Evolutionary conservation across 306 rosid genomes (phyloP).

Genomic region (Cucumis hystrix): DNA sequence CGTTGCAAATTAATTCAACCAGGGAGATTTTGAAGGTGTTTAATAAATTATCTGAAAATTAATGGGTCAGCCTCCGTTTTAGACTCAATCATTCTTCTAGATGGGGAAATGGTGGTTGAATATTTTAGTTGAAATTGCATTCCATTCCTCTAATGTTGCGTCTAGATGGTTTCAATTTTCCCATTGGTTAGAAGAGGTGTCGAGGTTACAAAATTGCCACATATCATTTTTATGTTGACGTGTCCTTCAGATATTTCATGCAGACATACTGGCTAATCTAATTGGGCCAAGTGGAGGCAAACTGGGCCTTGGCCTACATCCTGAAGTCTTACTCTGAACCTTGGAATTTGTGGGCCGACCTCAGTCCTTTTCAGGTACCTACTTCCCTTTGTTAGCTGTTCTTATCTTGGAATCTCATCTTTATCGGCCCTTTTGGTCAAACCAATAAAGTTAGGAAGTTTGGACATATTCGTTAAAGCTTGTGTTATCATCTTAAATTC

Average conservation of each 20-base stretch:
- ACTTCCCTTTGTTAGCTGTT: not conserved
- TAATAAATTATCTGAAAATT: not conserved
- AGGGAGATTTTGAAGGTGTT: not conserved
- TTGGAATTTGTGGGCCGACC: not conserved
- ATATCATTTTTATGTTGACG: not conserved
- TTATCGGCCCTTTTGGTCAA: not conserved
- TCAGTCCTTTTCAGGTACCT: not conserved
- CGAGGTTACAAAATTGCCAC: not conserved
- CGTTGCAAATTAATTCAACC: not conserved
- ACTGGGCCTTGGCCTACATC: not conserved
- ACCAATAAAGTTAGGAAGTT: not conserved
- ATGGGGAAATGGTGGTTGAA: not conserved
- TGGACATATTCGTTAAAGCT: not conserved
- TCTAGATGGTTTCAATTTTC: not conserved
- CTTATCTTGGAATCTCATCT: not conserved
- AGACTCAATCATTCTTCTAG: not conserved
- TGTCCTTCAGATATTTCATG: not conserved
- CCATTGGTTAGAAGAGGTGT: not conserved
- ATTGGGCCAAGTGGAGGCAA: not conserved
- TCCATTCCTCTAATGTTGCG: not conserved
- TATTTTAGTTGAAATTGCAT: not conserved
- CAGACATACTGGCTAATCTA: not conserved
- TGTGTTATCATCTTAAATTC: too few relatives aligned
- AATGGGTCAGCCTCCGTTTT: conserved; percentile 2
- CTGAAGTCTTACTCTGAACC: not conserved